Base-by-base conservation (phyloP, 2,329 filamentous ascomycete species). In the Exophiala sp. region DNA sequence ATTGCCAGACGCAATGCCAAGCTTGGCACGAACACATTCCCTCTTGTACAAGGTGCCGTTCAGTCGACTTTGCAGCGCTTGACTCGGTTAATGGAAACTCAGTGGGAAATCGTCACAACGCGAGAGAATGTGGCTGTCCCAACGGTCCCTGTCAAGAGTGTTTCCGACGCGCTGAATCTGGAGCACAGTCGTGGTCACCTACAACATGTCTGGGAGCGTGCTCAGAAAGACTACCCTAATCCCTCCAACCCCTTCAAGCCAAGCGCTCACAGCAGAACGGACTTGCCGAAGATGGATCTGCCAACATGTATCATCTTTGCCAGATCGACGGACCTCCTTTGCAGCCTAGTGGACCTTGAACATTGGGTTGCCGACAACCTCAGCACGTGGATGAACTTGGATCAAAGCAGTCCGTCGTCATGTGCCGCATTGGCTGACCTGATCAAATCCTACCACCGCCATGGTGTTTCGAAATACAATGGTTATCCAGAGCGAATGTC, bases 401-500 rank as follows among this genome's bases (percentile, higher is more conserved):
- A 73, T 36, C 50, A 62, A 2, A n/a, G n/a, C 0, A 53, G 63
- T 9, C 35, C 41, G 0, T n/a, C 36, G 0, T 66, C 66, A 3
- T 75, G 70, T 47, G 12, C n/a, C 0, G 24, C 53, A 3, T 63
- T 78, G 1, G 55, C 47, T 1, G 3, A 49, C 0, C 45, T 71
- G 3, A 69, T 77, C 1, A 40, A 63, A 1, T 11, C 38, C 0
- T 80, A 80, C 50, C 63, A 72, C 36, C 3, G 12, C 0, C 3
- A 18, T 3, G 72, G 72, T 0, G 38, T 24, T 0, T 0, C 1
- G 0, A 7, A 33, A 0, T 83, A 83, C 40, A 2, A 49, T 0
- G 56, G 47, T 0, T 71, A 75, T 2, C 77, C 82, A 24, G 0
- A 79, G 54, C 67, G 66, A 0, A 61, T 70, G 0, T 86, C 84